These are phyloP conservation scores for Blastocystis sp. DNA, from an alignment of 352 stramenopile species.

Conservation along the genomic window DNA sequence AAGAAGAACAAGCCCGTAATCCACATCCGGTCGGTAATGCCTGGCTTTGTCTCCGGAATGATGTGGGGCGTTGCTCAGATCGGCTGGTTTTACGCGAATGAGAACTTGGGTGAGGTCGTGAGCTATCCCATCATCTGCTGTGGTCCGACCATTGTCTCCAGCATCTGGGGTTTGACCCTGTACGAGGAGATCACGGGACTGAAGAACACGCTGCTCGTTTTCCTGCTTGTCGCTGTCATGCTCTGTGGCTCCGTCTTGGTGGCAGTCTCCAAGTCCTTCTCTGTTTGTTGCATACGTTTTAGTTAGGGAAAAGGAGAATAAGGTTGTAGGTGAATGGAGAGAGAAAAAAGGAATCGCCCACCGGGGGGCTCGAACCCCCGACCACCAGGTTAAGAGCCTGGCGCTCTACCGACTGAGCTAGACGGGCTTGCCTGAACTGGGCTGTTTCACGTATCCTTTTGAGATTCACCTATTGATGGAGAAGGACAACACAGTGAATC, in stretches of 20 bases:
- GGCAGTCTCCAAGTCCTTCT: neutral
- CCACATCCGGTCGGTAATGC: slow-evolving; percentile 32
- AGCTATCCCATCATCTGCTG: slow-evolving; percentile 67
- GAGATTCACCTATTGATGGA: no score
- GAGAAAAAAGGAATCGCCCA: neutral
- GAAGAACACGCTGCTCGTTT: slow-evolving; percentile 57
- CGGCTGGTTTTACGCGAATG: slow-evolving; percentile 68
- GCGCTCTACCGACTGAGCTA: neutral
- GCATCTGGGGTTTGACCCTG: slow-evolving; percentile 65
- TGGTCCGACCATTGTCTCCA: slow-evolving; percentile 66
- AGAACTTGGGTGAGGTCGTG: slow-evolving; percentile 43
- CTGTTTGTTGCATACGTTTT: neutral
- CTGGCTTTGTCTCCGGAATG: slow-evolving; percentile 57
- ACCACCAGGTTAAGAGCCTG: neutral
- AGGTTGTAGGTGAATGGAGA: no score
- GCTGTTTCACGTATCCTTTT: no score
- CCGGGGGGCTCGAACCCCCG: neutral
- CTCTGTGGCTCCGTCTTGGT: neutral
- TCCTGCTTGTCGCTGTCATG: slow-evolving; percentile 3
- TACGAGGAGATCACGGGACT: slow-evolving; percentile 65
- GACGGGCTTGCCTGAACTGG: neutral
- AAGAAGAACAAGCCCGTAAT: slow-evolving; percentile 38
- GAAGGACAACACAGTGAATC: no score
- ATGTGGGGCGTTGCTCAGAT: slow-evolving; percentile 68
- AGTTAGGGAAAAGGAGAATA: no score